Conservation (phyloP, 164 flowering plant genomes). For the Nelumbo lutea region DNA sequence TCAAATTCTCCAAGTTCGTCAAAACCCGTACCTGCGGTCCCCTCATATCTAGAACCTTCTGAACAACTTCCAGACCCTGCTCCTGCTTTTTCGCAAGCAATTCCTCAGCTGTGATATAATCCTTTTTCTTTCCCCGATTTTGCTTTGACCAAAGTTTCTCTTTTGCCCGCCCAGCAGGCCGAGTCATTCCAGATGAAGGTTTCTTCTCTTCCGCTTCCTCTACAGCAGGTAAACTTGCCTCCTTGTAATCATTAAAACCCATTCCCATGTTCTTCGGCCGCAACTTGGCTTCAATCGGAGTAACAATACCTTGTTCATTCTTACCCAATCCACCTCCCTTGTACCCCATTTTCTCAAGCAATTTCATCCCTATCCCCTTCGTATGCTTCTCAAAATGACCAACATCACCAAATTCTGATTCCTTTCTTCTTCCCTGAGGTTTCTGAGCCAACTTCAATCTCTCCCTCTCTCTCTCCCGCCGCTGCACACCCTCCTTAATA, state of each 20-base stretch:
- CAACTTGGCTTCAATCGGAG: constrained; percentile 72
- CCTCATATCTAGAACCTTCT: constrained; percentile 85
- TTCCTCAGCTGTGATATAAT: constrained; percentile 63
- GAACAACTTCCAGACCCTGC: constrained; percentile 51
- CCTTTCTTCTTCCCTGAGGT: constrained; percentile 24
- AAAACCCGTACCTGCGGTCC: constrained; percentile 87
- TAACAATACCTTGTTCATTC: constrained; percentile 77
- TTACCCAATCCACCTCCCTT: constrained; percentile 93
- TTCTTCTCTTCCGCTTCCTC: constrained; percentile 43
- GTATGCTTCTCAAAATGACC: constrained; percentile 77
- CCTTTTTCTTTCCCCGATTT: constrained; percentile 36
- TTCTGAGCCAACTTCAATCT: constrained; percentile 30
- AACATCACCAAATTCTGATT: constrained; percentile 27
- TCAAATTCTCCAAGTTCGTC: constrained; percentile 75
- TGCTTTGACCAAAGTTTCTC: constrained; percentile 58
- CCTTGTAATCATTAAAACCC: constrained; percentile 76
- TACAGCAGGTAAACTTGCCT: constrained; percentile 32
- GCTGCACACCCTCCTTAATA: constrained; percentile 64
- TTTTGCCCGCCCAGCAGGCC: constrained; percentile 17
- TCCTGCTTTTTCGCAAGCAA: constrained; percentile 67
- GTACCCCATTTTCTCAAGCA: constrained; percentile 86
- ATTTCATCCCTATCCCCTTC: constrained; percentile 71
- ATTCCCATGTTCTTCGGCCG: constrained; percentile 84
- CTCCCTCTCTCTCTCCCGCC: constrained; percentile 50
- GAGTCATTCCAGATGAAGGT: constrained; percentile 14